A percentile compares a stretch with the other conserved stretches of the same genome.
These are phyloP conservation scores for Jaltomata sinuosa DNA, from an alignment of 257 asterid genomes.

Conservation along the genomic window DNA sequence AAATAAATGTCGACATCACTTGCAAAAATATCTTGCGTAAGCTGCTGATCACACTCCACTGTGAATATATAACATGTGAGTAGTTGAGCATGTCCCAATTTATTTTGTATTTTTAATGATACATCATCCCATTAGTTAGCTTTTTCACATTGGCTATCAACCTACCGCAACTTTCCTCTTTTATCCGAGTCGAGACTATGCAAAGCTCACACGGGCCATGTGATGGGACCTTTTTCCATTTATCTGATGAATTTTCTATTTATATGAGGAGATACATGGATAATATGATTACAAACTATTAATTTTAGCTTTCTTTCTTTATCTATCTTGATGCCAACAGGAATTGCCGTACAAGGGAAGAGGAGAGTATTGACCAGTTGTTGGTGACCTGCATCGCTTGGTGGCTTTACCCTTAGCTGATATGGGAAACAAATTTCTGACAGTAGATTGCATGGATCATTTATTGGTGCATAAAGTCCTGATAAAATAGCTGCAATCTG, in stretches of 20 bases:
- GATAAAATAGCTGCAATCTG: slow-evolving; percentile 2
- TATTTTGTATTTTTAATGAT: not conserved
- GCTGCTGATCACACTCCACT: not conserved
- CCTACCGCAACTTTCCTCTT: not conserved
- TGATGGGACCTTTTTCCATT: not conserved
- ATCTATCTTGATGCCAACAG: slow-evolving; percentile 21
- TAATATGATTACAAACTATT: not conserved
- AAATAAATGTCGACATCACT: not conserved
- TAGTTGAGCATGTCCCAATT: not conserved
- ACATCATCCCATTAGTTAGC: not conserved
- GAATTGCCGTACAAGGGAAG: slow-evolving; percentile 74
- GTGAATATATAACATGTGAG: not conserved
- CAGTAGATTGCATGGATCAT: slow-evolving; percentile 21
- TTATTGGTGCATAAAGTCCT: slow-evolving; percentile 9
- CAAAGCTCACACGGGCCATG: not conserved
- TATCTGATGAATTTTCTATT: not conserved
- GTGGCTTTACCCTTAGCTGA: not conserved
- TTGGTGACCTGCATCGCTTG: not conserved
- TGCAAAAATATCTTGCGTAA: not conserved
- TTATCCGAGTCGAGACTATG: not conserved
- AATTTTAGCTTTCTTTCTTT: not conserved
- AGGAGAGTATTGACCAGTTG: slow-evolving; percentile 45
- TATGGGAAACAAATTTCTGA: slow-evolving; percentile 19
- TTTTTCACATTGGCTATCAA: not conserved
- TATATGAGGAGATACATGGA: not conserved